Evolutionary conservation across 176 grass and related monocot genomes (phyloP).

Genomic region (Chrysopogon serrulatus): DNA sequence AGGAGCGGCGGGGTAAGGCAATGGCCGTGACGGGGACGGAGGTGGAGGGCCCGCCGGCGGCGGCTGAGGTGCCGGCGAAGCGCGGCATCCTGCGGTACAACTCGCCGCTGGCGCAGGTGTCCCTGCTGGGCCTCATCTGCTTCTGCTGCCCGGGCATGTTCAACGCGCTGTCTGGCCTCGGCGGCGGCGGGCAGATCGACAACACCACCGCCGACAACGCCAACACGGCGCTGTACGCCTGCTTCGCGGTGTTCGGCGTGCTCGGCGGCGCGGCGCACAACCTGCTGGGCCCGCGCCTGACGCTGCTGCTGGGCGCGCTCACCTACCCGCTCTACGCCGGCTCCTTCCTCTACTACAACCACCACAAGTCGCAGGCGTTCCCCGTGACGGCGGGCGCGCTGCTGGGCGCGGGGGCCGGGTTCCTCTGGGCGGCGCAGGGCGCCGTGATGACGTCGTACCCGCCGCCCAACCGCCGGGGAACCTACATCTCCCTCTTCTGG

Average conservation of each 20-base stretch:
- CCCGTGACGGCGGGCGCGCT: slow-evolving; percentile 52
- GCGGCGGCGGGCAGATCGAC: slow-evolving; percentile 86
- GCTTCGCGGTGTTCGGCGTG: slow-evolving; percentile 76
- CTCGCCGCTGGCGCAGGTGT: slow-evolving; percentile 81
- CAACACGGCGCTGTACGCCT: slow-evolving; percentile 90
- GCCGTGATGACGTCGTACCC: slow-evolving; percentile 93
- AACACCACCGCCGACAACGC: slow-evolving; percentile 69
- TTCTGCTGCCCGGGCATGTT: slow-evolving; percentile 99
- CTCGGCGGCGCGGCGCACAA: slow-evolving; percentile 81
- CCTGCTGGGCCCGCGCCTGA: slow-evolving; percentile 68
- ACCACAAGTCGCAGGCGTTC: slow-evolving; percentile 42
- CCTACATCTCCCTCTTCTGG: slow-evolving; percentile 94
- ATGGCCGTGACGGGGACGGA: slow-evolving; percentile 10
- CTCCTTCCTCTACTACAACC: slow-evolving; percentile 97
- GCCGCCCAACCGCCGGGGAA: slow-evolving; percentile 46
- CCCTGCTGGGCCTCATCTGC: slow-evolving; percentile 73
- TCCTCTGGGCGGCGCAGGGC: slow-evolving; percentile 89
- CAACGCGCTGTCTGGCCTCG: slow-evolving; percentile 92
- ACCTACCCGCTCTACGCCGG: slow-evolving; percentile 79
- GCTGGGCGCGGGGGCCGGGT: slow-evolving; percentile 67
- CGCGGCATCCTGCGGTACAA: slow-evolving; percentile 42
- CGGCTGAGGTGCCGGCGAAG: neutral
- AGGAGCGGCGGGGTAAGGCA: neutral
- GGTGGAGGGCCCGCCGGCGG: neutral
- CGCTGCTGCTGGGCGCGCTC: slow-evolving; percentile 55